Percentiles rank a stretch among this genome's conserved stretches.
phyloP scores from a whole-genome alignment of 1,284 basidiomycete species.

The Pisolithus thermaeus region DNA sequence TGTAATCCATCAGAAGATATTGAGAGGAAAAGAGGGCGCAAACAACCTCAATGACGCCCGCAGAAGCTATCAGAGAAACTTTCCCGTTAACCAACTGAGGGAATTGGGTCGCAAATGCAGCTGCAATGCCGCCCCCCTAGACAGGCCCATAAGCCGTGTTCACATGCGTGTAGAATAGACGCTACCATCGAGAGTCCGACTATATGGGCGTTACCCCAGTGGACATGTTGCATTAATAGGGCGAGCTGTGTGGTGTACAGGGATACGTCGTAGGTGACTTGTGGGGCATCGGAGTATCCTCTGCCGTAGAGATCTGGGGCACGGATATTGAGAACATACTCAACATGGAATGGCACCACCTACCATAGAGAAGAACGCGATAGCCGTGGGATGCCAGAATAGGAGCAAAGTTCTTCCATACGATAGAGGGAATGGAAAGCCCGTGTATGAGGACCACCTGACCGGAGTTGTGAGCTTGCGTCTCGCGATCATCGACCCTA shows the following conservation, averaged over 20 bases:
- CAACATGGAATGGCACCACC: constrained; percentile 3
- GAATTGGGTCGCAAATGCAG: constrained; percentile 63
- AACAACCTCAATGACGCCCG: constrained; percentile 56
- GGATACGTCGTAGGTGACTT: constrained; percentile 53
- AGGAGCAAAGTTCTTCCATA: constrained; percentile 70
- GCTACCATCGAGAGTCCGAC: constrained; percentile 71
- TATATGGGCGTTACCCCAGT: constrained; percentile 60
- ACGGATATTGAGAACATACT: constrained; percentile 4
- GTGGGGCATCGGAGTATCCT: constrained; percentile 74
- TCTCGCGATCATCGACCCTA: constrained; percentile 19
- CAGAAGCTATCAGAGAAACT: constrained; percentile 59
- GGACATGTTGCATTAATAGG: constrained; percentile 68
- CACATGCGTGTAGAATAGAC: no score
- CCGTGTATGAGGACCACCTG: constrained; percentile 75
- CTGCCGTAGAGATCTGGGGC: constrained; percentile 67
- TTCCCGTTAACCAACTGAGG: constrained; percentile 62
- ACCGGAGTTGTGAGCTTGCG: not conserved
- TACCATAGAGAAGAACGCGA: constrained; percentile 70
- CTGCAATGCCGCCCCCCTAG: constrained; percentile 67
- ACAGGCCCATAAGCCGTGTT: constrained; percentile 8
- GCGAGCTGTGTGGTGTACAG: constrained; percentile 75
- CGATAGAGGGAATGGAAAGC: constrained; percentile 66
- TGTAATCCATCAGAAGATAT: not conserved
- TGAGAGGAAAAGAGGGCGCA: not conserved
- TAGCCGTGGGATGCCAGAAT: constrained; percentile 56